These are phyloP conservation scores for Lycium ferocissimum DNA, from an alignment of 257 asterid species.

Conservation along the genomic window DNA sequence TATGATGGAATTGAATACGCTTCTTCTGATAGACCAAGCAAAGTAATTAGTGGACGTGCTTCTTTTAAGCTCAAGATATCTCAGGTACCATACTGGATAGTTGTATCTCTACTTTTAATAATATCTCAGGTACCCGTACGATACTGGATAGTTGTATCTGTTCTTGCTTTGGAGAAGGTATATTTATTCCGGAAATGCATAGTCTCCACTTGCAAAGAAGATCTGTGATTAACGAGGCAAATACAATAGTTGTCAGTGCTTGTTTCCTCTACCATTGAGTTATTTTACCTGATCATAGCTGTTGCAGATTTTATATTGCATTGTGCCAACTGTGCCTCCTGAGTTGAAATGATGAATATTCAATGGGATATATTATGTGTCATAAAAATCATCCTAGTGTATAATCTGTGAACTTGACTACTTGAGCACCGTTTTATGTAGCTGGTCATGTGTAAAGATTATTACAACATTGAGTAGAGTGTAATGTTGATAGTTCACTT, in stretches of 20 bases:
- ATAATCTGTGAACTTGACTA: conserved; percentile 25
- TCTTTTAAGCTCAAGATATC: conserved; percentile 89
- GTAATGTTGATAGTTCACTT: conserved; percentile 1
- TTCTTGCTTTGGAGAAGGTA: conserved; percentile 15
- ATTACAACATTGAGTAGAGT: conserved; percentile 3
- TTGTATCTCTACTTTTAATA: conserved; percentile 13
- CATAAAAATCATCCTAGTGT: not conserved
- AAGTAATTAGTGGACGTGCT: conserved; percentile 70
- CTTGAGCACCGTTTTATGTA: not conserved
- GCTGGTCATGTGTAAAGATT: conserved; percentile 2
- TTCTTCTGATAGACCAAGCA: conserved; percentile 68
- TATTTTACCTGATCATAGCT: conserved; percentile 4
- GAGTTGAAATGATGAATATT: not conserved
- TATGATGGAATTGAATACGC: conserved; percentile 73
- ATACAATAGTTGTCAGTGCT: not conserved
- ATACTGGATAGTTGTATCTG: conserved; percentile 7
- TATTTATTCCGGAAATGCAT: conserved; percentile 13
- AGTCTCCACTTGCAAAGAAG: conserved; percentile 25
- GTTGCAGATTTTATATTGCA: conserved; percentile 14
- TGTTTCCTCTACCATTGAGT: not conserved
- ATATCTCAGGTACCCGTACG: conserved; percentile 67
- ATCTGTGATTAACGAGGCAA: not conserved
- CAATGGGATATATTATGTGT: not conserved
- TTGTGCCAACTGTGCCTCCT: not conserved
- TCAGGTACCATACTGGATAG: conserved; percentile 51